Conservation (phyloP, 768 basidiomycete species). For the Phylloporus arenicola region DNA sequence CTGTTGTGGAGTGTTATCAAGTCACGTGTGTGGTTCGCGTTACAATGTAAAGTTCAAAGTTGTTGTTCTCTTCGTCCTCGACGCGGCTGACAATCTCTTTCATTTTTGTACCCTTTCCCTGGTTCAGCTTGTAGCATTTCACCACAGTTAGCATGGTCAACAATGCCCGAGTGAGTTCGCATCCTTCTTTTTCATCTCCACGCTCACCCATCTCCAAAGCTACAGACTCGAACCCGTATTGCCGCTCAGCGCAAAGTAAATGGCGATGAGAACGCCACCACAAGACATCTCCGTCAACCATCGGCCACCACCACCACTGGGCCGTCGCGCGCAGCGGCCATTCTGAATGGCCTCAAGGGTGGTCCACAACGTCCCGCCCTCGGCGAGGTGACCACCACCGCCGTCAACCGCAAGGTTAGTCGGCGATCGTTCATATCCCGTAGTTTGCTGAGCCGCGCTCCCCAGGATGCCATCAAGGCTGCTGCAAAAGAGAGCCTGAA, state of each 20-base stretch:
- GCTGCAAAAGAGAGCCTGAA: conserved; percentile 55
- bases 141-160: conserved; percentile 45
- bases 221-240: conserved; percentile 61
- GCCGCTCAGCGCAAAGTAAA: conserved; percentile 62
- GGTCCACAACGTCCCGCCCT: conserved; percentile 65
- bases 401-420: conserved; percentile 72
- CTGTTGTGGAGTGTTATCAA: conserved; percentile 32
- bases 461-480: conserved; percentile 38
- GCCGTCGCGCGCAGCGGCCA: conserved; percentile 45
- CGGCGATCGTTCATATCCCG: not conserved
- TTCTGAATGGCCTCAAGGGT: conserved; percentile 44
- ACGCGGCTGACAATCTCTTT: conserved; percentile 33
- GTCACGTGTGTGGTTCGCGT: conserved; percentile 39
- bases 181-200: not conserved
- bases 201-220: conserved; percentile 34
- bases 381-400: conserved; percentile 74
- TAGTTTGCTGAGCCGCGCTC: conserved; percentile 1
- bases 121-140: conserved; percentile 23
- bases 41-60: conserved; percentile 21
- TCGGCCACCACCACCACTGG: conserved; percentile 46
- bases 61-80: conserved; percentile 24
- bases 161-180: conserved; percentile 53
- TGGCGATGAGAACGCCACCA: conserved; percentile 74
- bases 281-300: conserved; percentile 58
- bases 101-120: conserved; percentile 14